Base-by-base conservation (phyloP, 306 rosid species). In the Pachyrhizus erosus region DNA sequence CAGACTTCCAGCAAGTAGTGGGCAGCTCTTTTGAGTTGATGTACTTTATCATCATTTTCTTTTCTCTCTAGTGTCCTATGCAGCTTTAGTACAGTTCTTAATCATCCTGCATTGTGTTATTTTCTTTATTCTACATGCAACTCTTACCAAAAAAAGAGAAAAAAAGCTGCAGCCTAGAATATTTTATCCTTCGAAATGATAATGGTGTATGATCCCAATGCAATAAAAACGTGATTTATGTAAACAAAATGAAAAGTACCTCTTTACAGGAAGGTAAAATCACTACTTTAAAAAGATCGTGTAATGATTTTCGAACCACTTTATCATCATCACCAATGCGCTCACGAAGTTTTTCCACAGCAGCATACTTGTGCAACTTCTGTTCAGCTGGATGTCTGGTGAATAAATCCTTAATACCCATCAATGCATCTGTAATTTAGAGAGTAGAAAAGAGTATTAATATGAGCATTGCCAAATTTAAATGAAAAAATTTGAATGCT, bases 321-420 rank as follows among this genome's bases (percentile, higher is more conserved):
- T 87, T 92, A 86, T 89, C 93, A 66, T 87, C 91, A 81, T 96
- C 98, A 26, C 91, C 87, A 76, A 96, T 89, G 70, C 93, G 97
- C 90, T 92, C 94, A 2, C 98, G 91, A 54, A 92, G 85, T 75
- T 93, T 96, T 72, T 92, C 98, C 9, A 89, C 61, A 43, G 90
- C 91, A 51, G 94, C 91, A 27, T 89, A 83, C 79, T 87, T 92
- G 87, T 93, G 92, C 84, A 77, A 84, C 88, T 80, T 84, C 84
- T 90, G 82, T 83, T 96, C 99, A 29, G 65, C 83, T 81, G 97
- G 98, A 87, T 86, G 33, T 82, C 85, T 93, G 52, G 14, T 55
- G 82, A 93, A 90, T 70, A 96, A 87, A 75, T 89, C 97, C 89
- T 83, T 91, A 48, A 96, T 89, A 70, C 99, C 99, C 71, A 83